Evolutionary conservation across 148 eudicot genomes (phyloP), one percentile per base, ranked within the genome.

Genomic region (Nepenthes gracilis): DNA sequence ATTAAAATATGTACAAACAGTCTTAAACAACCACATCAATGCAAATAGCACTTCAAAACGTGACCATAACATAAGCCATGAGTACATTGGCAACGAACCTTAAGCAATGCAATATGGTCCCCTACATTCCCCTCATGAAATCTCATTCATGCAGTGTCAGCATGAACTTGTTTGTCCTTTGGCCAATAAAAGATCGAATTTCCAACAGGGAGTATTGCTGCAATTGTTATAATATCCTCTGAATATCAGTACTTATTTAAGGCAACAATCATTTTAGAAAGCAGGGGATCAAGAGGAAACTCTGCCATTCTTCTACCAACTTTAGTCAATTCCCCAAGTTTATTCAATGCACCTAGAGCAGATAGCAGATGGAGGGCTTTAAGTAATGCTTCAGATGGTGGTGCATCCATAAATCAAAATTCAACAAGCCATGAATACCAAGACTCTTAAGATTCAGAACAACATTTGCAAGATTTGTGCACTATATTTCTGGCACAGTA

Each of bases 141-240:
- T 12, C 55, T 61, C 54, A 34, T 35, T 32, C 15, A 13, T 6
- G 55, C 54, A 2, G 15, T 11, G 8, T 61, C 55, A 1, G 54
- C 54, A 3, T 43, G 43, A 12, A 32, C 35, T 37, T 50, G 14
- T 38, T 48, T 33, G 50, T 35, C 64, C 40, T 61, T 61, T 2
- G 54, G 64, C 3, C 54, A 36, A 5, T 45, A 47, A 4, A n/a
- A 54, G 12, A 81, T 75, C 2, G 93, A 75, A 59, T 77, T 80
- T 64, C 85, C 85, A 72, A 81, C 70, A 37, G 95, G 83, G 13
- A 86, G 72, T 89, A 86, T 83, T 1, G 90, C 79, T 32, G 87
- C 83, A 57, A 87, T 76, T 0, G 85, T 69, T 56, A 87, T 72
- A 33, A 86, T 63, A 52, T 84, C 89, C 48, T 81, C 80, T 4